Base-by-base conservation (phyloP, 768 basidiomycete species). In the Cubamyces lactineus region DNA sequence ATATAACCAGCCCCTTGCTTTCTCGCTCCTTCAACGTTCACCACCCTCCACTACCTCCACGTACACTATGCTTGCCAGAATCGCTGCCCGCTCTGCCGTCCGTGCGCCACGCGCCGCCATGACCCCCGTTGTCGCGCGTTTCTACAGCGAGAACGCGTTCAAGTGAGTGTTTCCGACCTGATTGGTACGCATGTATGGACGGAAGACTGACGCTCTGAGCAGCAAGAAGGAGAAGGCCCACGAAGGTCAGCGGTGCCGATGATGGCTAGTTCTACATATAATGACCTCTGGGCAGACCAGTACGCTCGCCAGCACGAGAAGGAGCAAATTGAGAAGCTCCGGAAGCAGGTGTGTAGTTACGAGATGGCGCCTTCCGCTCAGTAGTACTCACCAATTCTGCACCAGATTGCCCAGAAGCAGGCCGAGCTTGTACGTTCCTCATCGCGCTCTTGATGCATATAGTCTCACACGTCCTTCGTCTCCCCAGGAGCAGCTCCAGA, bases 141-240 rank as follows among this genome's bases (percentile, higher is more conserved):
- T 87, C 51, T 88, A 88, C 38, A 75, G 84, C 65, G 85, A 84
- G 58, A 82, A 74, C 71, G 84, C 79, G 53, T 90, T 91, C 76
- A 80, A 79, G 89, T 88, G 67, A 57, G 81, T 52, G 17, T 34
- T 40, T 12, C n/a, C 28, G 13, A 49, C 45, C n/a, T 43, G 59
- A 24, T 53, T 30, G 48, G 30, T 56, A 40, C 47, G 23, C 39
- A 17, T 54, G n/a, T 48, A 39, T 26, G 23, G 30, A n/a, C 23
- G 39, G 40, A 46, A 50, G 16, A 55, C 67, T 75, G 64, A 71
- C 54, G 15, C n/a, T 16, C 21, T 62, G 43, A 72, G 40, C 72
- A 91, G 89, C 69, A 84, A 85, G 74, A 90, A 84, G 74, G 89
- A 91, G 73, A 86, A 82, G 70, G 89, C 88, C 19, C 82, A 88